Evolutionary conservation across 2,329 filamentous ascomycete genomes (phyloP).

Genomic region (Pseudogymnoascus sp.): DNA sequence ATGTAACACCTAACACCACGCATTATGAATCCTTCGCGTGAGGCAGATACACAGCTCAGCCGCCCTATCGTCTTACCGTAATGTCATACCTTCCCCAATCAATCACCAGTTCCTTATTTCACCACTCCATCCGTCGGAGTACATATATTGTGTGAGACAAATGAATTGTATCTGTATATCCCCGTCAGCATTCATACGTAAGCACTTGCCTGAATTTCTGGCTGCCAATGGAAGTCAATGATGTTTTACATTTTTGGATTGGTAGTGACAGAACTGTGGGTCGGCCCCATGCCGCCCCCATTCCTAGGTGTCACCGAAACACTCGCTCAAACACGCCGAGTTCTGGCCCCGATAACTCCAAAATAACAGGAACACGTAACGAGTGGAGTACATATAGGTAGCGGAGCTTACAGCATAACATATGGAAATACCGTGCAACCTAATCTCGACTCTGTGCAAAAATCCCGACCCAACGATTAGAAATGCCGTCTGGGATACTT

Average conservation of each 20-base stretch:
- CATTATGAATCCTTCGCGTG: not conserved
- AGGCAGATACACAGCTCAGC: not conserved
- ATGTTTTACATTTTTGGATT: not conserved
- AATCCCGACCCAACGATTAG: not conserved
- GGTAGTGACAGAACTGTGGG: not conserved
- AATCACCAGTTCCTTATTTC: not conserved
- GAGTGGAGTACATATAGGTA: not conserved
- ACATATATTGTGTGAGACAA: not conserved
- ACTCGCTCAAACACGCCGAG: not conserved
- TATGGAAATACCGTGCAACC: not conserved
- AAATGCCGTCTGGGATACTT: not conserved
- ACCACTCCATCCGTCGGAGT: not conserved
- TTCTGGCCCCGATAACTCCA: too few relatives aligned
- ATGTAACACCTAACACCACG: not conserved
- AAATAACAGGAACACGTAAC: not conserved
- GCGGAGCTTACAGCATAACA: not conserved
- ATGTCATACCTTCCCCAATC: not conserved
- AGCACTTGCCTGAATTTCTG: not conserved
- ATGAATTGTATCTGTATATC: not conserved
- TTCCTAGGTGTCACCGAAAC: not conserved
- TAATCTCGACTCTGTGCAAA: not conserved
- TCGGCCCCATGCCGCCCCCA: not conserved
- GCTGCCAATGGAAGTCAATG: not conserved
- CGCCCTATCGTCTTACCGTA: not conserved
- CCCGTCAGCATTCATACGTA: not conserved